These are phyloP conservation scores for Aureobasidium sp. DNA, from an alignment of 2,329 filamentous ascomycete genomes.

Conservation along the genomic window DNA sequence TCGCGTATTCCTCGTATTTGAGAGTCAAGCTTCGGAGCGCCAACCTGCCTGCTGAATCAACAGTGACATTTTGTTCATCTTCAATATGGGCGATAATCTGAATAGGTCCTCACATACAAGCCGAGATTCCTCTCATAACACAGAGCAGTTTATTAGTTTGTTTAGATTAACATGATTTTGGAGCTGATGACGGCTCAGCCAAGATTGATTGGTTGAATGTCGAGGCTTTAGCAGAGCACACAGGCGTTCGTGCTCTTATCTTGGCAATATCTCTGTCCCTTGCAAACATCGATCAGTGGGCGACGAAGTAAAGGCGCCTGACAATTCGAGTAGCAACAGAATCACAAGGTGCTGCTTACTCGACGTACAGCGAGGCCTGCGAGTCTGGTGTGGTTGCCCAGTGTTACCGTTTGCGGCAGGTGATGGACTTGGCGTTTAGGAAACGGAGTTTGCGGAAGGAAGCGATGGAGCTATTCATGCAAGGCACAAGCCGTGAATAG, in stretches of 20 bases:
- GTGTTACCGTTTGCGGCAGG: background rate
- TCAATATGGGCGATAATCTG: background rate
- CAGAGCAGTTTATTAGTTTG: background rate
- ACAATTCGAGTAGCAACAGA: background rate
- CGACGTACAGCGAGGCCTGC: background rate
- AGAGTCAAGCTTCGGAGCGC: background rate
- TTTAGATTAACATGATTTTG: background rate
- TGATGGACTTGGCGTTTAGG: background rate
- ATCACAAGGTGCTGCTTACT: too few relatives aligned
- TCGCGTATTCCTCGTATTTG: background rate
- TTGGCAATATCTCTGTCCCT: background rate
- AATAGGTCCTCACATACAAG: background rate
- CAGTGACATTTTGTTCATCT: too few relatives aligned
- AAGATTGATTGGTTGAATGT: background rate
- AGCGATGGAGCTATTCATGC: background rate
- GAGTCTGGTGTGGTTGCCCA: background rate
- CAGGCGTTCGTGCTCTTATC: background rate
- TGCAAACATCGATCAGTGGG: background rate
- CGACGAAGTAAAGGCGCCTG: background rate
- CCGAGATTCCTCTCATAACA: background rate
- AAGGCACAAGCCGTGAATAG: background rate
- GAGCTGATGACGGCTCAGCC: background rate
- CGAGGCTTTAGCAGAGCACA: background rate
- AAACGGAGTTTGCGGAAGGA: conserved; percentile 2
- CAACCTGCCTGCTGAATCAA: background rate